Conservation (phyloP, 495 filamentous ascomycete species). For the Penicillium ucsense region DNA sequence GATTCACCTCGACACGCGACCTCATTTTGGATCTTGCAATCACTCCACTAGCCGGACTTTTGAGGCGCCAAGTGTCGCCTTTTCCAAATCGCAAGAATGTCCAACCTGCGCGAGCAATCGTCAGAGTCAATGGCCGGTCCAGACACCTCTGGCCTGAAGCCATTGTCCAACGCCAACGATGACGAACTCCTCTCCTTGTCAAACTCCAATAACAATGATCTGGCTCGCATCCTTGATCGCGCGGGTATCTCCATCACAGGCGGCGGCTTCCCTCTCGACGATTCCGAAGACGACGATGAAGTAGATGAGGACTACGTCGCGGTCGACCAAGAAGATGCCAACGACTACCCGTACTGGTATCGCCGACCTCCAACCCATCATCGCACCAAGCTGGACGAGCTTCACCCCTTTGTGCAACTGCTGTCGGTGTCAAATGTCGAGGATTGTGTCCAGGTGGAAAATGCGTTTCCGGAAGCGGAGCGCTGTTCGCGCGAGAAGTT, state of each 20-base stretch:
- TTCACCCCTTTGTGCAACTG: constrained; percentile 62
- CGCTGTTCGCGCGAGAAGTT: constrained; percentile 78
- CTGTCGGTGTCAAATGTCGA: constrained; percentile 67
- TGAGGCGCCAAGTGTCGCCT: too few species aligned
- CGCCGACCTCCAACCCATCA: constrained; percentile 31
- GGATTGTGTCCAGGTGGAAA: constrained; percentile 66
- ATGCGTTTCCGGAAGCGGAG: constrained; percentile 63
- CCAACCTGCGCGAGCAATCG: constrained; percentile 19
- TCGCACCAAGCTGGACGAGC: constrained; percentile 36
- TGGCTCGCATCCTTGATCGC: constrained; percentile 25
- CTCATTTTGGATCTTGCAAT: neutral
- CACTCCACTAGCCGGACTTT: too few species aligned
- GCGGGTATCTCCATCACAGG: constrained; percentile 23
- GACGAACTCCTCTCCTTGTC: constrained; percentile 13
- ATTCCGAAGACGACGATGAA: constrained; percentile 33
- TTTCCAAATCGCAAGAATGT: constrained; percentile 6
- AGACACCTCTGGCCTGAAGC: constrained; percentile 22
- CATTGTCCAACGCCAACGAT: constrained; percentile 25
- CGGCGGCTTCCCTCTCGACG: constrained; percentile 27
- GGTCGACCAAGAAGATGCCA: constrained; percentile 34
- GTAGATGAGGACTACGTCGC: constrained; percentile 35
- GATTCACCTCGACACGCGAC: neutral
- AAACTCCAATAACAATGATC: constrained; percentile 21
- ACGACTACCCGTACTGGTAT: constrained; percentile 37
- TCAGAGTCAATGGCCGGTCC: constrained; percentile 20